Evolutionary conservation across 2,329 filamentous ascomycete species (phyloP), one percentile per base, ranked within the genome.

Genomic region (Arthrobotrys iridis): DNA sequence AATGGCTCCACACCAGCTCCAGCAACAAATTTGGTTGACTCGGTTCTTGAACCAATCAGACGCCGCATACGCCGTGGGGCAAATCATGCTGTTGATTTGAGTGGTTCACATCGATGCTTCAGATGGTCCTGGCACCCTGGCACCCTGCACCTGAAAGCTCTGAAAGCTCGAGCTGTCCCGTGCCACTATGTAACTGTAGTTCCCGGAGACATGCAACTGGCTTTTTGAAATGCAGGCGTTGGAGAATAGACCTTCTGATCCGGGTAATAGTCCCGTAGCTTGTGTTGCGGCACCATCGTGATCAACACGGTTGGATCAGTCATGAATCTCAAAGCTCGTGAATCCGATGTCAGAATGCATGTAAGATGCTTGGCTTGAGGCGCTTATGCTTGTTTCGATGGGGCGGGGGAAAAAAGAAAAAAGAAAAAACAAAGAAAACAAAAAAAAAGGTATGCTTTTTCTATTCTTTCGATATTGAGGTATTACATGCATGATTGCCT

Each of bases 31-130:
- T 65, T 30, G 48, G 60, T 57, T 41, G 60, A 52, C 26, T 58
- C 50, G 60, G 68, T 57, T 30, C 41, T 35, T 35, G 41, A 50
- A 43, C 68, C 68, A 73, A 73, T 73, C 60, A 73, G 43, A n/a
- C 15, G 41, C 33, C 43, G 50, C 41, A 59, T 35, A 60, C 35
- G 50, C 33, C 11, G 8, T n/a, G 37, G 5, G 26, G n/a, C 8
- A 40, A n/a, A 13, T 18, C 48, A n/a, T 11, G 24, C n/a, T 10
- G 6, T 28, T 20, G 37, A 33, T 35, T 41, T 58, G 50, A 13
- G 35, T 66, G 63, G 63, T 46, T 50, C 48, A 33, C 20, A 33
- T 33, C 24, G 48, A 28, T 18, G 30, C 50, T 30, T 55, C 50
- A 55, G 50, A 55, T 55, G 50, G 26, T 40, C 48, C 50, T 58